These are phyloP conservation scores for Ogataea philodendri DNA, from an alignment of 805 yeast genomes.

Conservation along the genomic window DNA sequence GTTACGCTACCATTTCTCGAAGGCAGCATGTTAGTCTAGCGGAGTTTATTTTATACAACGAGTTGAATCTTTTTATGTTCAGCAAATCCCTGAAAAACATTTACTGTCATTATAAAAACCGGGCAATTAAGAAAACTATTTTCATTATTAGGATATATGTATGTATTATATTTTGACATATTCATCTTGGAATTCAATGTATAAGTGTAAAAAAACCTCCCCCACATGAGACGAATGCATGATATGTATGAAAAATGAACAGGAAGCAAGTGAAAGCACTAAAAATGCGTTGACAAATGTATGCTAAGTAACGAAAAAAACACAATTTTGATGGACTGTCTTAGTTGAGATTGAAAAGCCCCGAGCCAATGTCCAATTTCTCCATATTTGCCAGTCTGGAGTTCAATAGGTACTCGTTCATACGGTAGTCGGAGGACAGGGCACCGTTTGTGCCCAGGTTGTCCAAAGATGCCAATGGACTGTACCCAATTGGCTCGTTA, in stretches of 20 bases:
- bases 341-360: slow-evolving; percentile 40
- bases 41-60: not conserved
- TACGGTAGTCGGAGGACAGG: slow-evolving; percentile 33
- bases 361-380: slow-evolving; percentile 45
- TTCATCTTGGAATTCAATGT: no score
- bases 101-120: slow-evolving; percentile 3
- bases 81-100: slow-evolving; percentile 7
- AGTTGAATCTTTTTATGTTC: slow-evolving; percentile 3
- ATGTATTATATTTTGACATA: slow-evolving; percentile 10
- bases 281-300: slow-evolving; percentile 11
- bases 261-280: slow-evolving; percentile 12
- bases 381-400: slow-evolving; percentile 57
- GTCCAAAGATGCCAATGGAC: slow-evolving; percentile 21
- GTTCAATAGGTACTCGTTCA: slow-evolving; percentile 53
- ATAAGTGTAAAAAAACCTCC: no score
- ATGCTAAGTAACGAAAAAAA: slow-evolving; percentile 10
- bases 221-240: slow-evolving; percentile 8
- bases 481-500: slow-evolving; percentile 30
- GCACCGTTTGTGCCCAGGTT: slow-evolving; percentile 14
- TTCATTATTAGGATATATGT: slow-evolving; percentile 14
- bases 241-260: slow-evolving; percentile 9
- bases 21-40: slow-evolving; percentile 5
- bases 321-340: no score
- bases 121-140: no score
- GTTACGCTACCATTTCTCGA: slow-evolving; percentile 1